Conservation (phyloP, 2,329 filamentous ascomycete species). For the Claviceps arundinis region DNA sequence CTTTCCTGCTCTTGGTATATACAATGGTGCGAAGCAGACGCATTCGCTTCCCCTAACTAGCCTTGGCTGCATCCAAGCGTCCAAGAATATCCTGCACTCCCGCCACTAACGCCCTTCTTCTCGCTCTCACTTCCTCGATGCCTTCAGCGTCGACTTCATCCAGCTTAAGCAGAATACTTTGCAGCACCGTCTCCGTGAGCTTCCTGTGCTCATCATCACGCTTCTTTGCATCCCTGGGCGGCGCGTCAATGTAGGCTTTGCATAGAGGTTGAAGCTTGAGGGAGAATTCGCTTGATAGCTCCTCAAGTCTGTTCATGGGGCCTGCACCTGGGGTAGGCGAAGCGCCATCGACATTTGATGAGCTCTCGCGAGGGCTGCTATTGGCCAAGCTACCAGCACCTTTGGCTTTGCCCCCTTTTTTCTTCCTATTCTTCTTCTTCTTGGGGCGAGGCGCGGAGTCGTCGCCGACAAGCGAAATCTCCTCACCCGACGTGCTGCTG, state of each 20-base stretch:
- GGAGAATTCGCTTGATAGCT: conserved; percentile 51
- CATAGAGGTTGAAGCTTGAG: conserved; percentile 53
- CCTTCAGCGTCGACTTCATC: conserved; percentile 66
- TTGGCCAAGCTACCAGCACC: conserved; percentile 27
- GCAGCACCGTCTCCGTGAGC: conserved; percentile 62
- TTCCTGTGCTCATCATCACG: conserved; percentile 61
- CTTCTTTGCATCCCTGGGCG: conserved; percentile 55
- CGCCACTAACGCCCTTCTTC: conserved; percentile 59
- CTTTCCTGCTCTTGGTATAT: background rate
- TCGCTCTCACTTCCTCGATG: conserved; percentile 47
- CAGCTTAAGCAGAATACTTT: conserved; percentile 62
- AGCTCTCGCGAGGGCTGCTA: conserved; percentile 30
- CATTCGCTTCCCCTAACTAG: background rate
- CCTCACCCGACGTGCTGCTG: conserved; percentile 27
- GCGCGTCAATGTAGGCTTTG: conserved; percentile 43
- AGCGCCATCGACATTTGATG: conserved; percentile 22
- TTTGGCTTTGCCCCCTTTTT: conserved; percentile 25
- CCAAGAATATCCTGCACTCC: conserved; percentile 55
- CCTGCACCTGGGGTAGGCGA: conserved; percentile 20
- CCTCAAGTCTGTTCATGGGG: conserved; percentile 45
- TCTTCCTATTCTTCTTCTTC: conserved; percentile 30
- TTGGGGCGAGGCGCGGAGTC: conserved; percentile 24
- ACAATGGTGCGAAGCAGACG: background rate
- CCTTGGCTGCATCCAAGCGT: conserved; percentile 41
- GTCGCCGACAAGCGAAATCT: conserved; percentile 27